Base-by-base conservation (phyloP, 495 filamentous ascomycete species). In the Podospora bellae-mahoneyi region DNA sequence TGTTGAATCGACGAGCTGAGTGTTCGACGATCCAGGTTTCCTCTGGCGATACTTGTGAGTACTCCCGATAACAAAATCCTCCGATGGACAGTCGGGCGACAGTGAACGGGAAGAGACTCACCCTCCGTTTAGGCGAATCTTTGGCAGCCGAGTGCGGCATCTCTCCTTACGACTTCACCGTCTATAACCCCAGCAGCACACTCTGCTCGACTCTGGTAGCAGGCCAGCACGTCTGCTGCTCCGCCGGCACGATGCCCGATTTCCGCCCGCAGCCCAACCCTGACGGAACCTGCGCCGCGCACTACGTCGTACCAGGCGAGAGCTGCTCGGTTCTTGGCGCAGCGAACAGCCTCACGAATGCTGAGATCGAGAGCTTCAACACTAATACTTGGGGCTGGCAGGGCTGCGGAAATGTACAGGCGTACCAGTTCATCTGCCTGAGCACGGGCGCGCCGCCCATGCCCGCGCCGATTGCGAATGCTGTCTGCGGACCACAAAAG, bases 331-430 rank as follows among this genome's bases (percentile, higher is more conserved):
- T n/a, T 13, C 39, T 81, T 1, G 77, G 75, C n/a, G 71, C 70
- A 5, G 58, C 60, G 3, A 69, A 78, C 66, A 66, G 69, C 26
- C 32, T 85, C 7, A 81, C 78, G 23, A 64, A 68, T 13, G 73
- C 69, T 3, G 68, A 82, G 1, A 67, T 85, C 18, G 73, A 79
- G 48, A 48, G 32, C 1, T 81, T 69, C 55, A 85, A 85, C 71
- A 76, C 74, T 16, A 62, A 78, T 1, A 83, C 81, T n/a, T 86
- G 83, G 83, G 83, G 73, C 28, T 86, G 83, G 82, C 74, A 65
- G 19, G 80, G 78, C 39, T 86, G 84, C 71, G 67, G 68, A 4
- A 26, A 64, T 23, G 66, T 85, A 5, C 64, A 71, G 32, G 57
- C 63, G 1, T 73, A 68, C 4, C 62, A 72, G 13, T 69, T 69